Percentiles rank a stretch among this genome's conserved stretches.
Evolutionary conservation across 1,284 basidiomycete species (phyloP).

Genomic region (Pseudozyma pruni): DNA sequence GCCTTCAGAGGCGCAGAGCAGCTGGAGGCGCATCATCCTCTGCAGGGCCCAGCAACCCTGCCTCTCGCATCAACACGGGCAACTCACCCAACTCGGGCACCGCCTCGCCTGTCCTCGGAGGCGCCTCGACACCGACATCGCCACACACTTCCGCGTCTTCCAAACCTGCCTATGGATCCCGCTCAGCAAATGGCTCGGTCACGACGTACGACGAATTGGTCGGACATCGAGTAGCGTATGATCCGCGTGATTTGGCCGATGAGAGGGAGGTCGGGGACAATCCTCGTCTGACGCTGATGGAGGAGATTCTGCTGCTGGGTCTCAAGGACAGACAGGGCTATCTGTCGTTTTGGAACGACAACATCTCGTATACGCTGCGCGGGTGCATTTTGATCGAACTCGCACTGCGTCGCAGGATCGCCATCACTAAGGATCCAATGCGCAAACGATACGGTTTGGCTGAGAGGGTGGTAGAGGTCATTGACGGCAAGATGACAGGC

Average conservation of each 20-base stretch:
- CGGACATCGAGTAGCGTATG: conserved; percentile 78
- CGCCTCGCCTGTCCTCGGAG: conserved; percentile 24
- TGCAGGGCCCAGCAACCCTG: conserved; percentile 32
- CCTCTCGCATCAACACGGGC: conserved; percentile 32
- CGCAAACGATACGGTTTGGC: conserved; percentile 41
- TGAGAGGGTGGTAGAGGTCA: conserved; percentile 62
- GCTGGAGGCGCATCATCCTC: conserved; percentile 27
- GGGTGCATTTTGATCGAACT: conserved; percentile 66
- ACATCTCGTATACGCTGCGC: conserved; percentile 65
- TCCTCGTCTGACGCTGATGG: conserved; percentile 92
- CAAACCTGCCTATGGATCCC: conserved; percentile 29
- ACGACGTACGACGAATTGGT: conserved; percentile 41
- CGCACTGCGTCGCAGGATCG: conserved; percentile 60
- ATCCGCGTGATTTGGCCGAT: conserved; percentile 87
- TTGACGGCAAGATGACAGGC: conserved; percentile 60
- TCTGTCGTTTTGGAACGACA: conserved; percentile 68
- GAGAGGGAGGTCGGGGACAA: conserved; percentile 79
- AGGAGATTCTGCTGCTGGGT: conserved; percentile 91
- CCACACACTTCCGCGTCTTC: conserved; percentile 17
- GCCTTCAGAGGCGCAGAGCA: conserved; percentile 40
- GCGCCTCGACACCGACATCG: conserved; percentile 25
- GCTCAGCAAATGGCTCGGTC: conserved; percentile 48
- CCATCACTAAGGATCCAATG: conserved; percentile 51
- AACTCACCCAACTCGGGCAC: conserved; percentile 36
- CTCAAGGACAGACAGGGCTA: conserved; percentile 82